These are phyloP conservation scores for Chamaenerion angustifolium DNA, from an alignment of 345 rosid species.

Conservation along the genomic window DNA sequence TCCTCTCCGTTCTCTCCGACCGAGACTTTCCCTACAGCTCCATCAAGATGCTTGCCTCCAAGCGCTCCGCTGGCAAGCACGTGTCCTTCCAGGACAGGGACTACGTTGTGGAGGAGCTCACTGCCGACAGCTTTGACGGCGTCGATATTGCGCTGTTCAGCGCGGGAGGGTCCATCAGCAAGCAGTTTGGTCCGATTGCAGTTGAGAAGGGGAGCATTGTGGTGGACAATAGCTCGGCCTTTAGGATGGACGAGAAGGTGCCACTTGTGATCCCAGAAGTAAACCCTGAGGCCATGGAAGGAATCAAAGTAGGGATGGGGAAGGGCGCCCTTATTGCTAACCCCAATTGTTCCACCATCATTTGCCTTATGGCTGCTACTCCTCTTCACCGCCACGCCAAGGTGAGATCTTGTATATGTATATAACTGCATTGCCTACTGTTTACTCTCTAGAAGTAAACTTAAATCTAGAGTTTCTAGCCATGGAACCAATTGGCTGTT, in stretches of 20 bases:
- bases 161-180: slow-evolving; percentile 91
- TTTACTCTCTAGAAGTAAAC: no score
- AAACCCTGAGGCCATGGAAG: slow-evolving; percentile 81
- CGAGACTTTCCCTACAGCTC: slow-evolving; percentile 88
- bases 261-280: slow-evolving; percentile 96
- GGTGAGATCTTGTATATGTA: slow-evolving; percentile 22
- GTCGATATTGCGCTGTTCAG: slow-evolving; percentile 82
- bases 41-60: slow-evolving; percentile 87
- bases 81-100: slow-evolving; percentile 43
- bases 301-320: slow-evolving; percentile 49
- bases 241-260: slow-evolving; percentile 69
- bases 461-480: neutral
- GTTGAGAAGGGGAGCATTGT: slow-evolving; percentile 67
- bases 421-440: no score
- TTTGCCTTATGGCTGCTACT: slow-evolving; percentile 95
- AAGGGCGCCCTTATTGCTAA: slow-evolving; percentile 93
- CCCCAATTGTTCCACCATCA: slow-evolving; percentile 94
- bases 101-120: slow-evolving; percentile 74
- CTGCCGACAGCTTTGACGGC: slow-evolving; percentile 63
- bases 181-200: slow-evolving; percentile 69
- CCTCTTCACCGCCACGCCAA: slow-evolving; percentile 86
- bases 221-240: slow-evolving; percentile 93
- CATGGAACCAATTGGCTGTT: neutral
- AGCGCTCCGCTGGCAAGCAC: slow-evolving; percentile 79
- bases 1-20: slow-evolving; percentile 74